Evolutionary conservation across 2,329 filamentous ascomycete species (phyloP).

Genomic region (Epichloe gansuensis): DNA sequence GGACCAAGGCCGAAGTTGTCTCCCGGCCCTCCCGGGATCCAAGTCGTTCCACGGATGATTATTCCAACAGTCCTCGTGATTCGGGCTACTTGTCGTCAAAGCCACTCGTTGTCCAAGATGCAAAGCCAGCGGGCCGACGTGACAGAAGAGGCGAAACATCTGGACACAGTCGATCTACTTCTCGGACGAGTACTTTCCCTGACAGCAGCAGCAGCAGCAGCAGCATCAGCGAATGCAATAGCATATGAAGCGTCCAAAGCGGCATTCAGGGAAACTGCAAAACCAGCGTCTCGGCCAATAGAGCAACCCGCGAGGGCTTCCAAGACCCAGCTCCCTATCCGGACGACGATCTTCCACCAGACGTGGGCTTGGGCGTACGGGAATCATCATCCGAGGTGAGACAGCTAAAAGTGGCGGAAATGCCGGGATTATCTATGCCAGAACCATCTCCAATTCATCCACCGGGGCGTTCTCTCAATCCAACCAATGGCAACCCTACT

Average conservation of each 20-base stretch:
- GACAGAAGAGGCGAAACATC: slow-evolving; percentile 13
- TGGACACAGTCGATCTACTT: slow-evolving; percentile 19
- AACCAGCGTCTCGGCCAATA: slow-evolving; percentile 14
- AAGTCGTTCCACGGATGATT: slow-evolving; percentile 29
- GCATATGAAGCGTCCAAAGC: not conserved
- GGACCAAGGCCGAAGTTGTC: slow-evolving; percentile 11
- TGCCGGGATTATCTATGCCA: slow-evolving; percentile 14
- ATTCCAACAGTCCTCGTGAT: slow-evolving; percentile 17
- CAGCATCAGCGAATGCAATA: slow-evolving; percentile 6
- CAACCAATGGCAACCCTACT: not conserved
- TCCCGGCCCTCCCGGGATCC: slow-evolving; percentile 14
- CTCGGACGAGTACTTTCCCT: slow-evolving; percentile 23
- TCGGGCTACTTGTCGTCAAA: slow-evolving; percentile 20
- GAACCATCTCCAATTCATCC: not conserved
- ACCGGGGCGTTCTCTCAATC: not conserved
- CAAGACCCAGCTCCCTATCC: slow-evolving; percentile 23
- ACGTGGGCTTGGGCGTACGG: slow-evolving; percentile 13
- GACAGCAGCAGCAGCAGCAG: slow-evolving; percentile 18
- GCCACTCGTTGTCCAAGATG: slow-evolving; percentile 25
- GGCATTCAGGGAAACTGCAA: not conserved
- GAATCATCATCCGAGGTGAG: not conserved
- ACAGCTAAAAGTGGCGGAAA: not conserved
- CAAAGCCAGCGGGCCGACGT: slow-evolving; percentile 8
- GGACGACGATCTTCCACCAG: slow-evolving; percentile 21
- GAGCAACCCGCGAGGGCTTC: slow-evolving; percentile 7